Evolutionary conservation across 164 flowering plant genomes (phyloP).

Genomic region (Umbellularia californica): DNA sequence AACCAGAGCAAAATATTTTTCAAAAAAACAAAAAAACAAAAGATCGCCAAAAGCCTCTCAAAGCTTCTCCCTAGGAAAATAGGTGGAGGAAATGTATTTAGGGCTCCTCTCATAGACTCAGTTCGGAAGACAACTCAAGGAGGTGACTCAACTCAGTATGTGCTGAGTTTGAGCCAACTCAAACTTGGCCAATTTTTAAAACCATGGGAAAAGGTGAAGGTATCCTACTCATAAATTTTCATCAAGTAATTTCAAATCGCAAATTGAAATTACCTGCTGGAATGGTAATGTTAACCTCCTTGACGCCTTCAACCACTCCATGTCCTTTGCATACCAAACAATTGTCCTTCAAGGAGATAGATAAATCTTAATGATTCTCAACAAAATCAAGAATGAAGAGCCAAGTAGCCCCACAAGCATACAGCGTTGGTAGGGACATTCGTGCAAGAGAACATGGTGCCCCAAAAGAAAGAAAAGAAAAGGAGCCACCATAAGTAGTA

Average conservation of each 20-base stretch:
- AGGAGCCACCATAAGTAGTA: neutral
- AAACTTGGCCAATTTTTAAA: neutral
- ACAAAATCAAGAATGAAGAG: neutral
- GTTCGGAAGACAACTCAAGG: too few relatives aligned
- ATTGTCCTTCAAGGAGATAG: constrained; percentile 42
- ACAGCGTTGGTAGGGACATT: too few relatives aligned
- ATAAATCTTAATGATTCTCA: constrained; percentile 7
- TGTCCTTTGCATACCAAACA: constrained; percentile 62
- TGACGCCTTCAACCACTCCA: constrained; percentile 70
- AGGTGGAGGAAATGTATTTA: too few relatives aligned
- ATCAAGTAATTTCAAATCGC: neutral
- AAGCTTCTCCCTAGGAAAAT: too few relatives aligned
- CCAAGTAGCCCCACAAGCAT: neutral
- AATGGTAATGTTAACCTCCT: constrained; percentile 59
- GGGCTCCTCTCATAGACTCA: too few relatives aligned
- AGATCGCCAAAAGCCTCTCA: too few relatives aligned
- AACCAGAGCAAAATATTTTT: too few relatives aligned
- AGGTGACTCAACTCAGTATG: too few relatives aligned
- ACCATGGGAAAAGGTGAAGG: neutral
- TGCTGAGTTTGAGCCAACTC: neutral
- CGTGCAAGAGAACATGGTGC: too few relatives aligned
- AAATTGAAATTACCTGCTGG: constrained; percentile 68
- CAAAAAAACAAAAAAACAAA: too few relatives aligned
- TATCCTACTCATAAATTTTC: neutral
- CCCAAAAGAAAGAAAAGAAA: too few relatives aligned